phyloP scores from a whole-genome alignment of 2,329 filamentous ascomycete genomes.

The Ambrosiella xylebori region DNA sequence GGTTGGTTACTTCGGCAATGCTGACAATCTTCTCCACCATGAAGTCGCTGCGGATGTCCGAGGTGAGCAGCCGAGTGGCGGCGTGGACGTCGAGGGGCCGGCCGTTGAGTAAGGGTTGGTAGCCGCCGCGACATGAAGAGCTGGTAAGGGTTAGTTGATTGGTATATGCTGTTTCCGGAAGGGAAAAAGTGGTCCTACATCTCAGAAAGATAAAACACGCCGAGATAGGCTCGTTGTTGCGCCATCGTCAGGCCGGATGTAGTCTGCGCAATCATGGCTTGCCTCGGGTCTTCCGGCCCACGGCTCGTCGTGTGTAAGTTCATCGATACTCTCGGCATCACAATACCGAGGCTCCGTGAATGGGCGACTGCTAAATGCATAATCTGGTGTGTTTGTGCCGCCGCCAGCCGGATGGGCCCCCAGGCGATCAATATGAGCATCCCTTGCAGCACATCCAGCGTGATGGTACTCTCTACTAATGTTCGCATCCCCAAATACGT shows the following conservation, averaged over 20 bases:
- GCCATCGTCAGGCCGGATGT: conserved; percentile 16
- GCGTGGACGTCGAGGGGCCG: conserved; percentile 9
- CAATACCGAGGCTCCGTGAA: conserved; percentile 24
- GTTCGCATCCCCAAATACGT: conserved; percentile 26
- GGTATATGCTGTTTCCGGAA: background rate
- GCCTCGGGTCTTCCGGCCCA: conserved; percentile 10
- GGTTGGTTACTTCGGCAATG: conserved; percentile 11
- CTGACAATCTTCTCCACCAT: conserved; percentile 12
- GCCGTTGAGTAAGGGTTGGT: conserved; percentile 11
- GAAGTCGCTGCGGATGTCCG: conserved; percentile 8
- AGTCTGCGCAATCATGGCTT: conserved; percentile 10
- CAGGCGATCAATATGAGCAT: conserved; percentile 29
- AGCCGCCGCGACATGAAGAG: conserved; percentile 10
- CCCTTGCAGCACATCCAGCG: conserved; percentile 29
- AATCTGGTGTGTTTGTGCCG: conserved; percentile 15
- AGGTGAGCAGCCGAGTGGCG: conserved; percentile 7
- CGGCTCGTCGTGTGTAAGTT: conserved; percentile 11
- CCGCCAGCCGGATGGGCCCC: conserved; percentile 18
- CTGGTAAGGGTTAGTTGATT: background rate
- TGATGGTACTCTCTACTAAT: conserved; percentile 24
- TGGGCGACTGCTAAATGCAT: conserved; percentile 25
- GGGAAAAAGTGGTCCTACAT: conserved; percentile 18
- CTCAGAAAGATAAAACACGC: conserved; percentile 24
- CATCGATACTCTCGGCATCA: conserved; percentile 15
- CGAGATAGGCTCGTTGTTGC: conserved; percentile 24